Evolutionary conservation across 1,139 yeast species (phyloP).

Genomic region (Yamadazyma taylorii): DNA sequence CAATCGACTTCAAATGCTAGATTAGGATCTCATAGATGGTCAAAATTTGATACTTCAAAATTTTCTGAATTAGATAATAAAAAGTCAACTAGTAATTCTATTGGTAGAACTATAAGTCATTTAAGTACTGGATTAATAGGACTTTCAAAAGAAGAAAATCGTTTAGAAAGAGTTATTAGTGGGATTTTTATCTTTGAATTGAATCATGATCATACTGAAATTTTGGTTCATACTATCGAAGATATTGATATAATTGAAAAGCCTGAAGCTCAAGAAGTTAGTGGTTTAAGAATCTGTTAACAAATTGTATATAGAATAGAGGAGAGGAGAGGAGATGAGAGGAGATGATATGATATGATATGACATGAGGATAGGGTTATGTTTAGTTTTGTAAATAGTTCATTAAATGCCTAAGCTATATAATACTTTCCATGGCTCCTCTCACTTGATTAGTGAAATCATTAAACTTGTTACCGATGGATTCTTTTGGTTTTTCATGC

Average conservation of each 20-base stretch:
- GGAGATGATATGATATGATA: too few relatives aligned
- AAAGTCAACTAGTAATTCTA: slow-evolving; percentile 4
- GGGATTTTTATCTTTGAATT: slow-evolving; percentile 82
- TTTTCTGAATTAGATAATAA: slow-evolving; percentile 3
- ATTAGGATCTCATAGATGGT: slow-evolving; percentile 42
- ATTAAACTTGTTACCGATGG: slow-evolving; percentile 12
- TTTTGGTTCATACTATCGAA: slow-evolving; percentile 75
- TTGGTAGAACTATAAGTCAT: slow-evolving; percentile 18
- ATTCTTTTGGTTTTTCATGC: slow-evolving; percentile 6
- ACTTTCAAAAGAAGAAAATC: slow-evolving; percentile 29
- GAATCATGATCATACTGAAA: slow-evolving; percentile 53
- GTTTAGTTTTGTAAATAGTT: slow-evolving; percentile 1
- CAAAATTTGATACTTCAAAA: slow-evolving; percentile 30
- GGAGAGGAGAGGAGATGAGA: too few relatives aligned
- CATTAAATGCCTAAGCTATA: slow-evolving; percentile 11
- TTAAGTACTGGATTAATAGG: slow-evolving; percentile 33
- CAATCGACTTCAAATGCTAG: slow-evolving; percentile 40
- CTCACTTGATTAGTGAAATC: slow-evolving; percentile 19
- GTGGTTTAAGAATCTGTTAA: slow-evolving; percentile 33
- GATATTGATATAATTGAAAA: slow-evolving; percentile 66
- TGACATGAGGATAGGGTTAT: too few relatives aligned
- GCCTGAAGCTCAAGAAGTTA: slow-evolving; percentile 31
- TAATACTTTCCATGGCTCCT: slow-evolving; percentile 5
- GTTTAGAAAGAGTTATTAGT: slow-evolving; percentile 50
- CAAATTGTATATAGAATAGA: background rate